Conservation (phyloP, 1,284 basidiomycete genomes). For the Cutaneotrichosporon spelunceum region DNA sequence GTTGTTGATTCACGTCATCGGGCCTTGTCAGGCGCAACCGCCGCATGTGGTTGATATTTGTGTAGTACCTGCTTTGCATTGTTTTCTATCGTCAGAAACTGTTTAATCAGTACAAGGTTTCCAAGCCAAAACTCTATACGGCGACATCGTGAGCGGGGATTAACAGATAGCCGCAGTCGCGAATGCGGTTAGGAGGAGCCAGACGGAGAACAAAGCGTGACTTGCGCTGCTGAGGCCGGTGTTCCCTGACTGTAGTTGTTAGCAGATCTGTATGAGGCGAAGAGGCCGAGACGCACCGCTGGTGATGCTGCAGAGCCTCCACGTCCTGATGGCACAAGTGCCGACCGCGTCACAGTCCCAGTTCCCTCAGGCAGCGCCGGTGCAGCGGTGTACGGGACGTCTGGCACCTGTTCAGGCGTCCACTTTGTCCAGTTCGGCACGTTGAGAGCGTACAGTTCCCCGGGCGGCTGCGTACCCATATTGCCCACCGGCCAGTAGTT, state of each 20-base stretch:
- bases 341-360: neutral
- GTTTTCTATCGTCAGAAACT: neutral
- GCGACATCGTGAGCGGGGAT: neutral
- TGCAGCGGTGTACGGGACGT: neutral
- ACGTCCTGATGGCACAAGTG: neutral
- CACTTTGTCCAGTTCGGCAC: constrained; percentile 20
- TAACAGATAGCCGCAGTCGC: neutral
- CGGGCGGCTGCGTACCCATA: constrained; percentile 16
- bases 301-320: neutral
- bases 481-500: constrained; percentile 25
- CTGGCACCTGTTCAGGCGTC: constrained; percentile 8
- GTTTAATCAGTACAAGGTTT: neutral
- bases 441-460: constrained; percentile 15
- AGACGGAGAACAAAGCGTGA: neutral
- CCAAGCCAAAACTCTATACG: neutral
- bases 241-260: neutral
- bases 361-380: neutral
- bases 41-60: neutral
- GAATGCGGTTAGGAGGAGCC: neutral
- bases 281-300: neutral
- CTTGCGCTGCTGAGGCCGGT: neutral
- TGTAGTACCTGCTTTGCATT: neutral
- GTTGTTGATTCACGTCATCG: too few species aligned
- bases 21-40: too few species aligned
- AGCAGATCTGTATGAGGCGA: neutral